phyloP scores from a whole-genome alignment of 2,329 filamentous ascomycete species.

The Botrytis cinerea region DNA sequence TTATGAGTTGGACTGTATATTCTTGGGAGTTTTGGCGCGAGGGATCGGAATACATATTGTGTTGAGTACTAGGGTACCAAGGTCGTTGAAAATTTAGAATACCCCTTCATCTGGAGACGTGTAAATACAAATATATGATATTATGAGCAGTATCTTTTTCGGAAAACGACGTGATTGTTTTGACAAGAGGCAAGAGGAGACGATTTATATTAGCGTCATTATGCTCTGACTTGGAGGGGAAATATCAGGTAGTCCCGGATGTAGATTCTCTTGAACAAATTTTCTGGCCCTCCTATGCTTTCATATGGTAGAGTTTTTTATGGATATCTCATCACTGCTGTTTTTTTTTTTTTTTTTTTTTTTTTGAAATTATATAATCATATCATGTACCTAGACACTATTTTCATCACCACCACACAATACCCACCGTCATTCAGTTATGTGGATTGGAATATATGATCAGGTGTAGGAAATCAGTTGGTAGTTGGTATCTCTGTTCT shows the following conservation, averaged over 20 bases:
- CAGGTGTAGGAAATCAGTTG: too few species aligned
- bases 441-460: too few species aligned
- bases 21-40: too few species aligned
- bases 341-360: not conserved
- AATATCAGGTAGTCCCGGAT: too few species aligned
- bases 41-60: not conserved
- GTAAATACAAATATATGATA: not conserved
- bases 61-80: not conserved
- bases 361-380: not conserved
- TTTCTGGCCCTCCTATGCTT: too few species aligned
- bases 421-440: not conserved
- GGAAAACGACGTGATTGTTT: not conserved
- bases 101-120: too few species aligned
- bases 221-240: fast-evolving
- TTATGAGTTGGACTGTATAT: not conserved
- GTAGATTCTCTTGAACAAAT: not conserved
- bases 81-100: not conserved
- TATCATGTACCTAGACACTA: not conserved
- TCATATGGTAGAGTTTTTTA: not conserved
- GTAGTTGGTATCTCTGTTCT: too few species aligned
- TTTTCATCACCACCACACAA: not conserved
- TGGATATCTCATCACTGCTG: not conserved
- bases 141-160: not conserved
- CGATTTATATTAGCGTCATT: not conserved
- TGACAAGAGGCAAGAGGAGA: too few species aligned